phyloP scores from a whole-genome alignment of 495 filamentous ascomycete species.

The Pseudoneurospora amorphoporcata region DNA sequence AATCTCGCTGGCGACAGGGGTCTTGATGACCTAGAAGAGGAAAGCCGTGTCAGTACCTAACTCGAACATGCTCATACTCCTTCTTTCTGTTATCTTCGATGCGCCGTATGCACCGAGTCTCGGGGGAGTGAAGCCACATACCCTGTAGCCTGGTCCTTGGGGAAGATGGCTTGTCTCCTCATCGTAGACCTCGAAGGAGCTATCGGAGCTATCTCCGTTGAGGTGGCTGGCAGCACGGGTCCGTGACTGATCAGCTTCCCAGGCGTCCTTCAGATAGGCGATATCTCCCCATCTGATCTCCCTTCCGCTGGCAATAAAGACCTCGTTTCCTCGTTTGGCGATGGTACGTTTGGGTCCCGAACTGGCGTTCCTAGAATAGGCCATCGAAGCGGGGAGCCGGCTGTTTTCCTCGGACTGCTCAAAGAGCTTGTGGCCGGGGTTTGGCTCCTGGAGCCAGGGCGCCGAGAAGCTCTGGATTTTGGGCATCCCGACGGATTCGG shows the following conservation, averaged over 20 bases:
- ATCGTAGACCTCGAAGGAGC: conserved; percentile 23
- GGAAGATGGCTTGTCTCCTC: conserved; percentile 14
- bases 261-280: conserved; percentile 60
- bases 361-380: conserved; percentile 28
- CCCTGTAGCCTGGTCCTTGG: conserved; percentile 34
- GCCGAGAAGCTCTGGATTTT: conserved; percentile 73
- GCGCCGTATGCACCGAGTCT: too few species aligned
- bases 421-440: conserved; percentile 66
- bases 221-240: conserved; percentile 6
- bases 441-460: conserved; percentile 66
- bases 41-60: background rate
- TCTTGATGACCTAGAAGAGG: conserved; percentile 50
- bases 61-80: background rate
- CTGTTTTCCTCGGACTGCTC: conserved; percentile 23
- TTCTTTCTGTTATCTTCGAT: background rate
- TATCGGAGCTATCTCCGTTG: conserved; percentile 23
- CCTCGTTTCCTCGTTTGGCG: conserved; percentile 63
- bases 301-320: conserved; percentile 75
- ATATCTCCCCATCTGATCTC: conserved; percentile 83
- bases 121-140: conserved; percentile 18
- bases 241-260: conserved; percentile 31
- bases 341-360: conserved; percentile 56
- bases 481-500: conserved; percentile 47
- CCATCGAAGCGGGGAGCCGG: conserved; percentile 12
- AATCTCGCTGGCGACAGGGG: conserved; percentile 63